phyloP scores from a whole-genome alignment of 352 stramenopile species.

The Phytophthora meadii region DNA sequence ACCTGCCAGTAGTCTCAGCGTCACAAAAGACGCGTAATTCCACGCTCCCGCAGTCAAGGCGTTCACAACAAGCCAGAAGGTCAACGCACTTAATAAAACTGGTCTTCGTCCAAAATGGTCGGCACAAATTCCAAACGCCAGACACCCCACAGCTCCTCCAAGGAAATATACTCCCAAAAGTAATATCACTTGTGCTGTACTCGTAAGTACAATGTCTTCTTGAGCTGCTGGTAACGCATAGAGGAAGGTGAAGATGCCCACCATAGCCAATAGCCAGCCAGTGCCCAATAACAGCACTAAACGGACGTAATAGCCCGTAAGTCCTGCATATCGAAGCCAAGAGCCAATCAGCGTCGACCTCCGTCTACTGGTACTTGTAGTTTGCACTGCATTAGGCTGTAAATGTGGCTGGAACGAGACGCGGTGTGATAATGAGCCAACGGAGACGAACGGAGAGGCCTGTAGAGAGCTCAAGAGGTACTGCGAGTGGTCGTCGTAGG shows the following conservation, averaged over 20 bases:
- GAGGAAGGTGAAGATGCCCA: conserved; percentile 50
- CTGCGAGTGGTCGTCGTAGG: conserved; percentile 53
- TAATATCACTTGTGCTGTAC: conserved; percentile 39
- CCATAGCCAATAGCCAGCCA: conserved; percentile 53
- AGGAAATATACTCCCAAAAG: conserved; percentile 50
- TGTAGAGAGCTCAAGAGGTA: conserved; percentile 52
- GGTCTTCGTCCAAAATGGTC: conserved; percentile 64
- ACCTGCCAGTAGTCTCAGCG: conserved; percentile 47
- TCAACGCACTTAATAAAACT: conserved; percentile 49
- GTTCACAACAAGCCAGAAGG: conserved; percentile 48
- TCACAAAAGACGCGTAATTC: conserved; percentile 51
- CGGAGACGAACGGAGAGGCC: conserved; percentile 29
- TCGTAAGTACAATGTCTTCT: conserved; percentile 32
- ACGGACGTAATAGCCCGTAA: conserved; percentile 56
- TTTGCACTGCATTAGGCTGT: neutral
- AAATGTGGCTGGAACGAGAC: conserved; percentile 15
- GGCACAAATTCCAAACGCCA: conserved; percentile 58
- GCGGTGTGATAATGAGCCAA: conserved; percentile 3
- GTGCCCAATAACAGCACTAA: conserved; percentile 56
- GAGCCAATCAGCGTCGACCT: conserved; percentile 15
- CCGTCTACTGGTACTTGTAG: conserved; percentile 30
- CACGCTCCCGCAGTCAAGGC: conserved; percentile 46
- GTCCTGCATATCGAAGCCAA: conserved; percentile 39
- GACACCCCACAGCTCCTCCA: conserved; percentile 51
- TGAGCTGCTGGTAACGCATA: conserved; percentile 36